Evolutionary conservation across 441 rosid species (phyloP).

Genomic region (Breynia disticha): DNA sequence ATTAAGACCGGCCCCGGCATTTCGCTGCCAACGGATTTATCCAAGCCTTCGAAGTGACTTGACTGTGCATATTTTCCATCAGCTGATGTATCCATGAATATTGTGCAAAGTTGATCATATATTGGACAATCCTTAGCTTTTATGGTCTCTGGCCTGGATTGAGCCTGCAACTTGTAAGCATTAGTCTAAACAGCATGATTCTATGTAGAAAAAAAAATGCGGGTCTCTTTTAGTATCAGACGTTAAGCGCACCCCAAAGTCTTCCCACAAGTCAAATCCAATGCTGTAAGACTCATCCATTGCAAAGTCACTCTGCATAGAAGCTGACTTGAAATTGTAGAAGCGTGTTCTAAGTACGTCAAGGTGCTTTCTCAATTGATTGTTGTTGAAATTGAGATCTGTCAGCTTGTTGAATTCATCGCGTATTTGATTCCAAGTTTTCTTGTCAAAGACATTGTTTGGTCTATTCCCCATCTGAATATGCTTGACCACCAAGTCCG

Average conservation of each 20-base stretch:
- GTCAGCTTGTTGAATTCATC: slow-evolving; percentile 61
- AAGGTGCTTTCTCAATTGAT: slow-evolving; percentile 70
- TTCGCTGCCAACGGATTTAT: slow-evolving; percentile 28
- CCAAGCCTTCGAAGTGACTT: slow-evolving; percentile 69
- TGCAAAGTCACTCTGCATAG: slow-evolving; percentile 40
- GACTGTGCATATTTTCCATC: slow-evolving; percentile 85
- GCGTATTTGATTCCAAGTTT: slow-evolving; percentile 59
- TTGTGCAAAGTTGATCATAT: slow-evolving; percentile 57
- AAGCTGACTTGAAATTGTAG: slow-evolving; percentile 42
- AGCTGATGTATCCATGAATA: slow-evolving; percentile 51
- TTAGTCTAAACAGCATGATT: slow-evolving; percentile 8
- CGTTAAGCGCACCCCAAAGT: slow-evolving; percentile 33
- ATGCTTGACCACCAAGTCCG: slow-evolving; percentile 70
- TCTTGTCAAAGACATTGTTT: slow-evolving; percentile 64
- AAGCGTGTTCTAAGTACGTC: slow-evolving; percentile 68
- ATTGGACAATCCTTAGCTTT: slow-evolving; percentile 65
- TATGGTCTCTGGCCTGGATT: slow-evolving; percentile 36
- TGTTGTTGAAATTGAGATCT: slow-evolving; percentile 56
- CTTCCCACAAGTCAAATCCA: slow-evolving; percentile 76
- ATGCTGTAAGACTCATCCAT: slow-evolving; percentile 51
- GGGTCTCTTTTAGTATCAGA: slow-evolving; percentile 2
- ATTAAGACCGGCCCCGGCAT: slow-evolving; percentile 19
- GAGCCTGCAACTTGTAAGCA: slow-evolving; percentile 25
- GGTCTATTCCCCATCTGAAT: slow-evolving; percentile 60
- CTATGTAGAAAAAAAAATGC: neutral